These are phyloP conservation scores for Pichia rugopelliculosa DNA, from an alignment of 805 yeast species.

Conservation along the genomic window DNA sequence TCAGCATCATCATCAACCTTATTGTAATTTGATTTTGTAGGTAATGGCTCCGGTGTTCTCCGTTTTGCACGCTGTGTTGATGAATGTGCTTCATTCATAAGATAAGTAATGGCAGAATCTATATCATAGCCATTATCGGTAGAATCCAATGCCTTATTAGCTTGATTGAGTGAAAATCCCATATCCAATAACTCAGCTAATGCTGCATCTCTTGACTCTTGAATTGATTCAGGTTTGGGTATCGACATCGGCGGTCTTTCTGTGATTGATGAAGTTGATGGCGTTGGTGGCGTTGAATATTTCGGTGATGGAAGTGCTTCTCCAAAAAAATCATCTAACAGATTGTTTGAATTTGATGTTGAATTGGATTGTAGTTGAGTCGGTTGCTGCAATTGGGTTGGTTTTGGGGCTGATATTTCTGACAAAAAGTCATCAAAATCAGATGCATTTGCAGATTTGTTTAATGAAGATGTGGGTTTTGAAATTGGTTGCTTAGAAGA, in stretches of 20 bases:
- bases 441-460: background rate
- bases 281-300: background rate
- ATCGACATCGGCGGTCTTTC: background rate
- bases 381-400: background rate
- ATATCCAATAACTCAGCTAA: slow-evolving; percentile 70
- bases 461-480: background rate
- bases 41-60: background rate
- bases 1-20: background rate
- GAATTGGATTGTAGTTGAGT: background rate
- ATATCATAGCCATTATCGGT: slow-evolving; percentile 49
- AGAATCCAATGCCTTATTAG: slow-evolving; percentile 50
- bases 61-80: slow-evolving; percentile 7
- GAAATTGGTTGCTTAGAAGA: background rate
- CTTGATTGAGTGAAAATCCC: slow-evolving; percentile 62
- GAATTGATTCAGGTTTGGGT: background rate
- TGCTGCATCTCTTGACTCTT: slow-evolving; percentile 33
- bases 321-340: slow-evolving; percentile 9
- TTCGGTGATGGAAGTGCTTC: background rate
- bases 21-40: background rate
- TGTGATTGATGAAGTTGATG: background rate
- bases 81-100: slow-evolving; percentile 55
- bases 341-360: background rate
- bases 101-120: slow-evolving; percentile 55
- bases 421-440: background rate
- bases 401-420: background rate